phyloP scores from a whole-genome alignment of 1,284 basidiomycete species.

The Papiliotrema laurentii region DNA sequence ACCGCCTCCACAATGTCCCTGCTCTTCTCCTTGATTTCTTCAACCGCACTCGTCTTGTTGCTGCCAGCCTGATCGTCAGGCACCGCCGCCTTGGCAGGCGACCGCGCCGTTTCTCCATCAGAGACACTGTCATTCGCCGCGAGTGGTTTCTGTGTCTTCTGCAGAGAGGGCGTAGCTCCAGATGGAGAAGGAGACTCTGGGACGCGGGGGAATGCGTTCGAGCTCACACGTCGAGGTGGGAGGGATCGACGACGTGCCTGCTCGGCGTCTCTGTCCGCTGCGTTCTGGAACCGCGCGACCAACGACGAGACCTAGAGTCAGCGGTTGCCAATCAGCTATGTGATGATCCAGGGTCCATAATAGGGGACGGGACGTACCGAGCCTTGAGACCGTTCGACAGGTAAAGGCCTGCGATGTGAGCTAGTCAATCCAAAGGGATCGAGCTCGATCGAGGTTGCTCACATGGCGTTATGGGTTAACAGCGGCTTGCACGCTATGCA shows the following conservation, averaged over 20 bases:
- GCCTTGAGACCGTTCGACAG: conserved; percentile 31
- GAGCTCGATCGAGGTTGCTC: no score
- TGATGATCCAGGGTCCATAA: no score
- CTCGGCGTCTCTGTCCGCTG: conserved; percentile 25
- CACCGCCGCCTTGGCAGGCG: background rate
- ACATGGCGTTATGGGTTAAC: background rate
- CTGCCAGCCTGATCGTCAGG: background rate
- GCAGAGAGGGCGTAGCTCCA: no score
- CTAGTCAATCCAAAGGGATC: background rate
- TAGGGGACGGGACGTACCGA: conserved; percentile 26
- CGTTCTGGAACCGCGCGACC: conserved; percentile 33
- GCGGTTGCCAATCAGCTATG: background rate
- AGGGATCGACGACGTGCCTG: conserved; percentile 10
- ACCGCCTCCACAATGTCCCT: conserved; percentile 1
- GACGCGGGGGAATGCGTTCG: background rate
- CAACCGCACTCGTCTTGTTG: background rate
- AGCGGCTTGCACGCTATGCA: no score
- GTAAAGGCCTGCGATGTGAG: conserved; percentile 22
- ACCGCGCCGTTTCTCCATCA: no score
- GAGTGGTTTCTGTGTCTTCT: no score
- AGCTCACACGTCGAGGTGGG: conserved; percentile 3
- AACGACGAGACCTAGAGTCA: conserved; percentile 27
- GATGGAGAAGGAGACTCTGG: no score
- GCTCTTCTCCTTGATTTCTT: conserved; percentile 1
- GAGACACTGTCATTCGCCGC: no score